Conservation (phyloP, 2,329 filamentous ascomycete genomes). For the Trematosphaeria pertusa region DNA sequence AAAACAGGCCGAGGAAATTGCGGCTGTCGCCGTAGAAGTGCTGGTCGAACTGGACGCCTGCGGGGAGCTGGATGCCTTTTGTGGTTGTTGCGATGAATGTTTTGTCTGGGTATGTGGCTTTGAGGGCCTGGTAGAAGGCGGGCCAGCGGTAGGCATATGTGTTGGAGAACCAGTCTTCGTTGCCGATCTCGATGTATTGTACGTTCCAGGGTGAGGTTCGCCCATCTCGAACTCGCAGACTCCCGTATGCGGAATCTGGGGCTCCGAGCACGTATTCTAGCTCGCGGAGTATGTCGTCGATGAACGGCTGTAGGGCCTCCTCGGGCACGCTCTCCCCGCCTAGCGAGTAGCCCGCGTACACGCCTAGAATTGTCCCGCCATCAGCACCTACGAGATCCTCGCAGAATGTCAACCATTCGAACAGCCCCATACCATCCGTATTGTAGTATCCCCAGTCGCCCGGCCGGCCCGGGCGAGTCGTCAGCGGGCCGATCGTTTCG, state of each 20-base stretch:
- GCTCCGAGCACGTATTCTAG: conserved; percentile 31
- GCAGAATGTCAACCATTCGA: conserved; percentile 53
- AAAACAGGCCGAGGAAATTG: not conserved
- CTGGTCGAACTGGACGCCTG: not conserved
- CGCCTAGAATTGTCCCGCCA: conserved; percentile 29
- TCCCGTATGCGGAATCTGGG: conserved; percentile 23
- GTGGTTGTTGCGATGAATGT: not conserved
- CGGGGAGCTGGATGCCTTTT: not conserved
- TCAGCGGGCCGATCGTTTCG: conserved; percentile 55
- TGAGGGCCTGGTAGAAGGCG: conserved; percentile 25
- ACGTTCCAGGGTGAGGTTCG: conserved; percentile 30
- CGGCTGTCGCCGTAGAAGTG: not conserved
- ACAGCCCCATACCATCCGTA: conserved; percentile 46
- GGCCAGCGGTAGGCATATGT: conserved; percentile 24
- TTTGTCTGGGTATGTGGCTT: conserved; percentile 28
- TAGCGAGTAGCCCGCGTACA: conserved; percentile 51
- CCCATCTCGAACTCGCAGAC: conserved; percentile 28
- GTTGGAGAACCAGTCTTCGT: conserved; percentile 28
- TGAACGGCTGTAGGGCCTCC: not conserved
- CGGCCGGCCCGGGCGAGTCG: conserved; percentile 50
- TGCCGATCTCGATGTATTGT: conserved; percentile 37
- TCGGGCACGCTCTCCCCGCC: conserved; percentile 38
- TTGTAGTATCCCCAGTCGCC: conserved; percentile 51
- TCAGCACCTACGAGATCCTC: conserved; percentile 37
- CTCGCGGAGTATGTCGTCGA: conserved; percentile 33